phyloP scores from a whole-genome alignment of 768 basidiomycete genomes.

The Rhodocollybia butyracea region DNA sequence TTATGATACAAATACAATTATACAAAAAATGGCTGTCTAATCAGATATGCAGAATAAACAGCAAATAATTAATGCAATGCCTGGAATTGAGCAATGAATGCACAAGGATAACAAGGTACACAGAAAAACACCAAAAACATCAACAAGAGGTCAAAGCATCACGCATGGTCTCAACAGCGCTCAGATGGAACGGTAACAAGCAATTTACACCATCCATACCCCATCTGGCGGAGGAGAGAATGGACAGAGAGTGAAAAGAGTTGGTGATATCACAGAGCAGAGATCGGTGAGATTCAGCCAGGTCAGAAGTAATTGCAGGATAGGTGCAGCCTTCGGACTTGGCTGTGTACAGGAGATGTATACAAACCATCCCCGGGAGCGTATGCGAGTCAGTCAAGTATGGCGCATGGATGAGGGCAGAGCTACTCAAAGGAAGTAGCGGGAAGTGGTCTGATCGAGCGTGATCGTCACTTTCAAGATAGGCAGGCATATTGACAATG shows the following conservation, averaged over 20 bases:
- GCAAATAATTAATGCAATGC: too few relatives aligned
- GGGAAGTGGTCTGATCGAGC: slow-evolving; percentile 19
- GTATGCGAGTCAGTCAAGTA: slow-evolving; percentile 36
- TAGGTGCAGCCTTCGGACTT: slow-evolving; percentile 39
- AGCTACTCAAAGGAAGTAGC: slow-evolving; percentile 54
- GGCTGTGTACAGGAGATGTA: slow-evolving; percentile 56
- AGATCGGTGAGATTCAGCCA: slow-evolving; percentile 25
- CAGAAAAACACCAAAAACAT: too few relatives aligned
- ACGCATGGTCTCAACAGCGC: slow-evolving; percentile 64
- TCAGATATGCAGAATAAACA: too few relatives aligned
- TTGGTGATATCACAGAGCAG: slow-evolving; percentile 55
- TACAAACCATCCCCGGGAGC: slow-evolving; percentile 43
- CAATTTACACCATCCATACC: slow-evolving; percentile 43
- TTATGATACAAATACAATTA: too few relatives aligned
- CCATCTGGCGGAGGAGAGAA: slow-evolving; percentile 52
- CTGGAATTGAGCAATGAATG: too few relatives aligned
- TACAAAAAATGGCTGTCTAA: too few relatives aligned
- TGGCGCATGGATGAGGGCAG: slow-evolving; percentile 58
- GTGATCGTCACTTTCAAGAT: slow-evolving; percentile 19
- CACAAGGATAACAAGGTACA: too few relatives aligned
- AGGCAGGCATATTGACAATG: slow-evolving; percentile 30
- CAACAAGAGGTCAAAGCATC: slow-evolving; percentile 25
- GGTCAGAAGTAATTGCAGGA: slow-evolving; percentile 18
- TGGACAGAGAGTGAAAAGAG: slow-evolving; percentile 68
- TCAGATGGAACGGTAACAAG: slow-evolving; percentile 69